Conservation (phyloP, 305 asterid genomes). For the Plantago lanceolata region DNA sequence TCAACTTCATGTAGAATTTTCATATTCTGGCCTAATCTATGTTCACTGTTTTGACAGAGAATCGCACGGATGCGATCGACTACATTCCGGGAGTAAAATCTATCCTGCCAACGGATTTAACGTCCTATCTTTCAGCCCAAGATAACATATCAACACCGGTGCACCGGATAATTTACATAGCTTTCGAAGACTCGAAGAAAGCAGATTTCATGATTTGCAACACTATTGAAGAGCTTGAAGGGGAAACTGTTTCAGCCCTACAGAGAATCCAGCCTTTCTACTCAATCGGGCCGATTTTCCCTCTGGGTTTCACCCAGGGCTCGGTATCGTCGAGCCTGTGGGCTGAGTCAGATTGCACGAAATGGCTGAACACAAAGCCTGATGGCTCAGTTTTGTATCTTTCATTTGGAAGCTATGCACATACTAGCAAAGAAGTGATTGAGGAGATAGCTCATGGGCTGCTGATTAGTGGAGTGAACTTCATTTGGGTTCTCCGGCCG, state of each 20-base stretch:
- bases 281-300: slow-evolving; percentile 49
- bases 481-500: slow-evolving; percentile 54
- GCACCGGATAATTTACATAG: slow-evolving; percentile 58
- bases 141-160: slow-evolving; percentile 45
- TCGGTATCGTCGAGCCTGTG: slow-evolving; percentile 39
- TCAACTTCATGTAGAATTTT: not conserved
- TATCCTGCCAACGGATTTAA: slow-evolving; percentile 52
- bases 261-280: slow-evolving; percentile 47
- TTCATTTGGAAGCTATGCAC: slow-evolving; percentile 52
- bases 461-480: slow-evolving; percentile 36
- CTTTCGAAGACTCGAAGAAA: slow-evolving; percentile 48
- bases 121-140: slow-evolving; percentile 54
- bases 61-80: slow-evolving; percentile 51
- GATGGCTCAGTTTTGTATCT: slow-evolving; percentile 44
- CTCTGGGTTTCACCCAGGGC: slow-evolving; percentile 26
- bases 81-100: slow-evolving; percentile 69
- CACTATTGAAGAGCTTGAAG: slow-evolving; percentile 69
- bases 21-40: not conserved
- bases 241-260: slow-evolving; percentile 47
- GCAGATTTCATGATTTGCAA: slow-evolving; percentile 70
- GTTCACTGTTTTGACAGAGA: not conserved
- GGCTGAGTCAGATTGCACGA: slow-evolving; percentile 45
- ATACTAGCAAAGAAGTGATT: slow-evolving; percentile 25
- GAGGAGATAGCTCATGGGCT: slow-evolving; percentile 53
- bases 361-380: slow-evolving; percentile 45